phyloP scores from a whole-genome alignment of 2,329 filamentous ascomycete genomes.

The Penicillium sp. region DNA sequence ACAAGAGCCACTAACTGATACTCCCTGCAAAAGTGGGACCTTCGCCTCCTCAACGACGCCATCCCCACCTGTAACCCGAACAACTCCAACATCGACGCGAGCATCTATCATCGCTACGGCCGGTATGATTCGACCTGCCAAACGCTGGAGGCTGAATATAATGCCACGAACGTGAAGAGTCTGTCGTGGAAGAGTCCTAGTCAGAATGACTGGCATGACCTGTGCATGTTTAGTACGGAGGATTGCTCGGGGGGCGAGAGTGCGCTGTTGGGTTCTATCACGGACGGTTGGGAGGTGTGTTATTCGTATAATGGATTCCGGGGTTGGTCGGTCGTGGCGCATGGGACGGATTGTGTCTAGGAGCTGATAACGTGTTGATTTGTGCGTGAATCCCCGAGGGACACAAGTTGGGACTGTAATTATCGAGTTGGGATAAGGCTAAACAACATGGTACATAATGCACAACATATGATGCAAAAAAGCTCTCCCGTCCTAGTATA shows the following conservation, averaged over 20 bases:
- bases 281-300: conserved; percentile 29
- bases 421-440: background rate
- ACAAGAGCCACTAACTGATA: background rate
- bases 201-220: conserved; percentile 13
- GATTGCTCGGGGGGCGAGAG: conserved; percentile 12
- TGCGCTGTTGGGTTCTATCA: conserved; percentile 14
- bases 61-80: conserved; percentile 29
- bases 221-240: conserved; percentile 25
- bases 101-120: conserved; percentile 24
- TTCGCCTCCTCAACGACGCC: conserved; percentile 34
- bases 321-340: conserved; percentile 24
- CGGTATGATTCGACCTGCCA: conserved; percentile 9
- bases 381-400: background rate
- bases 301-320: conserved; percentile 24
- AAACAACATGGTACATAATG: background rate
- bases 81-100: conserved; percentile 18
- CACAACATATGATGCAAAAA: background rate
- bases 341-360: conserved; percentile 13
- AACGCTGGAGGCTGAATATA: conserved; percentile 11
- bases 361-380: background rate
- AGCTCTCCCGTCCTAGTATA: too few species aligned
- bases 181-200: conserved; percentile 30
- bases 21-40: conserved; percentile 25
- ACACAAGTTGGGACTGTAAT: background rate
- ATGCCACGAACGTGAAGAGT: conserved; percentile 20